Percentiles rank a stretch among this genome's conserved stretches.
Evolutionary conservation across 305 asterid species (phyloP).

Genomic region (Rubia balearica): DNA sequence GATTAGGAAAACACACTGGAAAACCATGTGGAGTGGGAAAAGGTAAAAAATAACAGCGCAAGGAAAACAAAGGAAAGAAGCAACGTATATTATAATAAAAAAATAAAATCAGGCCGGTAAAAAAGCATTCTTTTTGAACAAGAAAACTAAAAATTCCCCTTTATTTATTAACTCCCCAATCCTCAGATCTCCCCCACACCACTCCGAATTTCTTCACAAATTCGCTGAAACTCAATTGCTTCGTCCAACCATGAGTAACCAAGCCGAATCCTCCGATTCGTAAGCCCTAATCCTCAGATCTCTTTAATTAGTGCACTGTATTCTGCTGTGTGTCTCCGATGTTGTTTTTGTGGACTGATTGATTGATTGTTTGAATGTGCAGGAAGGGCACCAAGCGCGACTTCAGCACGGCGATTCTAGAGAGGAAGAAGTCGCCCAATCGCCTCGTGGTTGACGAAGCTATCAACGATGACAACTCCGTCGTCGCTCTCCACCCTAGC

Average conservation of each 20-base stretch:
- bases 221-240: background rate
- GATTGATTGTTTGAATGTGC: slow-evolving; percentile 15
- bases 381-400: slow-evolving; percentile 84
- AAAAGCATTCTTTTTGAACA: slow-evolving; percentile 48
- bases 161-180: slow-evolving; percentile 20
- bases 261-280: slow-evolving; percentile 70
- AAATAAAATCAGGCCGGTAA: background rate
- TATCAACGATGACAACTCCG: slow-evolving; percentile 75
- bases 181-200: slow-evolving; percentile 29
- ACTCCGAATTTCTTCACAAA: slow-evolving; percentile 8
- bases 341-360: background rate
- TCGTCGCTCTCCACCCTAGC: slow-evolving; percentile 63
- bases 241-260: slow-evolving; percentile 38
- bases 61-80: slow-evolving; percentile 12
- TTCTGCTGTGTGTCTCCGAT: background rate
- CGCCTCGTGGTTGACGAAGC: slow-evolving; percentile 86
- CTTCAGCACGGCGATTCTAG: slow-evolving; percentile 77
- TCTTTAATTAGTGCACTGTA: slow-evolving; percentile 2
- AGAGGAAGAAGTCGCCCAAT: slow-evolving; percentile 80
- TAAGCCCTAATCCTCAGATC: slow-evolving; percentile 33
- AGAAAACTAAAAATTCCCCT: slow-evolving; percentile 28
- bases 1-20: background rate
- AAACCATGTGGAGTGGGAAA: background rate
- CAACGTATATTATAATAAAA: slow-evolving; percentile 2
- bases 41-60: background rate